Conservation (phyloP, 2,329 filamentous ascomycete species). For the Colletotrichum viniferum region DNA sequence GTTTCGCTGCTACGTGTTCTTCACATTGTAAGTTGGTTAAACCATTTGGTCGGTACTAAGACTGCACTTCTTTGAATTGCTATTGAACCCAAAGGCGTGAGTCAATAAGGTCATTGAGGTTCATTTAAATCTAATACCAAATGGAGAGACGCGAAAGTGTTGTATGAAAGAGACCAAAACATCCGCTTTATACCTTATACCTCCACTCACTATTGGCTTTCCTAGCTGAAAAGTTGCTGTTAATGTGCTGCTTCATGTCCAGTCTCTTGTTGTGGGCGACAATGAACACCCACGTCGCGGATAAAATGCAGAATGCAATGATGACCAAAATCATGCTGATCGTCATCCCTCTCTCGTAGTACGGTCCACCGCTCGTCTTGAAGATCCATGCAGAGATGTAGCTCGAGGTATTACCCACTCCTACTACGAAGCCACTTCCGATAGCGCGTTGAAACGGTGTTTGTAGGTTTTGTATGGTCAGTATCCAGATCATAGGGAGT, state of each 20-base stretch:
- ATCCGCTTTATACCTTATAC: not conserved
- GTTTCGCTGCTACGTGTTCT: too few species aligned
- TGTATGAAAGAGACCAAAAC: not conserved
- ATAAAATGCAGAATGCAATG: not conserved
- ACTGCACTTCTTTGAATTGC: not conserved
- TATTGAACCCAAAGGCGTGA: not conserved
- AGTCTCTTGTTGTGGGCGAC: not conserved
- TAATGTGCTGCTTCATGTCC: not conserved
- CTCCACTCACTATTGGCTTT: not conserved
- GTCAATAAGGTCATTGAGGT: not conserved
- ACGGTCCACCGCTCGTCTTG: slow-evolving; percentile 20
- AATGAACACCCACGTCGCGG: slow-evolving; percentile 15
- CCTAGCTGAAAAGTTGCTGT: not conserved
- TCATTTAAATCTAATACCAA: not conserved
- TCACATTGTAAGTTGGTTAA: not conserved
- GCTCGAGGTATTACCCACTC: slow-evolving; percentile 37
- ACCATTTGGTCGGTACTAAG: not conserved
- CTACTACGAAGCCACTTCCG: slow-evolving; percentile 39
- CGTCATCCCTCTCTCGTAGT: slow-evolving; percentile 21
- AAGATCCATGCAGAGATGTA: slow-evolving; percentile 26
- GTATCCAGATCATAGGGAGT: slow-evolving; percentile 22
- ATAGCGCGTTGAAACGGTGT: slow-evolving; percentile 25
- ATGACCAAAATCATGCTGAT: slow-evolving; percentile 10
- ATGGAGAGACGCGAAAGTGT: not conserved
- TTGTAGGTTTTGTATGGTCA: slow-evolving; percentile 19